Base-by-base conservation (phyloP, 257 asterid genomes). In the Schizonepeta tenuifolia region DNA sequence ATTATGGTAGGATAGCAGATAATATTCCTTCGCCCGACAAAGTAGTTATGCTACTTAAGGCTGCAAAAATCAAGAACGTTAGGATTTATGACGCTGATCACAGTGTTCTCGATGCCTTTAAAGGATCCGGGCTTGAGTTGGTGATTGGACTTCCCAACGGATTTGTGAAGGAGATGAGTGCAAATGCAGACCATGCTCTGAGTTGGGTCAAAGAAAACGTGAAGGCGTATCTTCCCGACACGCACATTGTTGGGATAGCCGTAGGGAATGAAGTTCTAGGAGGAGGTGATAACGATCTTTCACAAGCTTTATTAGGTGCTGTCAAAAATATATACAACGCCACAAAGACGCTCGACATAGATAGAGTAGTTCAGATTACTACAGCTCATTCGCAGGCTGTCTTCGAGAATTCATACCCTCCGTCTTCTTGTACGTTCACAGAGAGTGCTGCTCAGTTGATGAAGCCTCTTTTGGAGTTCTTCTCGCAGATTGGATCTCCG, bases 1-100 rank as follows among this genome's bases (percentile, higher is more conserved):
- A 95, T 65, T 95, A 95, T 38, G 99, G 99, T 53, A 90, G 98
- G 68, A 80, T 95, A 72, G 97, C 99, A 3, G 92, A 95, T 78
- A 92, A 95, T 60, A 89, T 95, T 81, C 99, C 98, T 50, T 77
- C 98, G 0, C 99, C 99, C 0, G 96, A 90, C 22, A 77, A 86
- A 77, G 99, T 95, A 18, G 99, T 87, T 57, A 77, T 40, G 11
- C 86, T 95, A 22, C 98, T 92, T 12, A 83, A 86, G 70, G 89
- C 93, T 7, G 91, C 97, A 70, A 95, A 90, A 65, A 92, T 95
- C 70, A 92, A 92, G 86, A 92, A 95, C 54, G 98, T 92, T 14
- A 83, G 99, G 69, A 95, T 95, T 55, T 92, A 74, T 40, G 98
- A 95, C 73, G 85, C 90, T 0, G 90, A 95, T 55, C 99, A 84